Percentiles rank a stretch among this genome's conserved stretches.
Evolutionary conservation across 441 rosid genomes (phyloP).

Genomic region (Daphne laureola): DNA sequence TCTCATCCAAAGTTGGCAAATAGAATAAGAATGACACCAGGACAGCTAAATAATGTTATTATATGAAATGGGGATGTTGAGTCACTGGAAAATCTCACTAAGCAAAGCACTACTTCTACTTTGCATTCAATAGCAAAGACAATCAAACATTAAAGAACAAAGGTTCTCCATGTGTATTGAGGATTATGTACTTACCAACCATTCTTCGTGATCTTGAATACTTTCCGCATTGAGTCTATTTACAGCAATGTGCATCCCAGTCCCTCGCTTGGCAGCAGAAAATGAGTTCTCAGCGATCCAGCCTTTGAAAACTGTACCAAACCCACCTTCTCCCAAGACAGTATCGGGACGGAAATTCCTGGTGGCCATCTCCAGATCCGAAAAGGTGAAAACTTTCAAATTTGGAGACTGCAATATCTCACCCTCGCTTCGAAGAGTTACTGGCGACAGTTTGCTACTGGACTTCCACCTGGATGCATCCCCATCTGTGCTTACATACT

Average conservation of each 20-base stretch:
- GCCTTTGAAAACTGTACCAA: constrained; percentile 93
- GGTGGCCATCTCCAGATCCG: constrained; percentile 67
- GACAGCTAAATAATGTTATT: background rate
- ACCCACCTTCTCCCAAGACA: constrained; percentile 91
- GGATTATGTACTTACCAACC: constrained; percentile 61
- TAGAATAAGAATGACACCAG: background rate
- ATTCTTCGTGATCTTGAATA: constrained; percentile 85
- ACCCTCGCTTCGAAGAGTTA: constrained; percentile 66
- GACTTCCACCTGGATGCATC: no score
- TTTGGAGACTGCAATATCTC: constrained; percentile 78
- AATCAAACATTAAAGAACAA: background rate
- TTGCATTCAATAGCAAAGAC: background rate
- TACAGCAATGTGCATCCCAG: constrained; percentile 77
- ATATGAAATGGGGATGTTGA: background rate
- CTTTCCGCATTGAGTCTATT: constrained; percentile 78
- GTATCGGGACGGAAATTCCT: constrained; percentile 85
- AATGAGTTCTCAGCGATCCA: constrained; percentile 76
- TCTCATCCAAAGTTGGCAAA: background rate
- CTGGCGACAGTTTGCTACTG: constrained; percentile 18
- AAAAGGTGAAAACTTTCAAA: constrained; percentile 54
- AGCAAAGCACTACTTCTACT: background rate
- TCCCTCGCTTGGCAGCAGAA: constrained; percentile 72
- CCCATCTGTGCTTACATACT: no score
- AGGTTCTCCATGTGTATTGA: background rate
- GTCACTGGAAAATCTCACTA: no score